Evolutionary conservation across 2,329 filamentous ascomycete species (phyloP), one percentile per base, ranked within the genome.

Genomic region (Phoma sp.): DNA sequence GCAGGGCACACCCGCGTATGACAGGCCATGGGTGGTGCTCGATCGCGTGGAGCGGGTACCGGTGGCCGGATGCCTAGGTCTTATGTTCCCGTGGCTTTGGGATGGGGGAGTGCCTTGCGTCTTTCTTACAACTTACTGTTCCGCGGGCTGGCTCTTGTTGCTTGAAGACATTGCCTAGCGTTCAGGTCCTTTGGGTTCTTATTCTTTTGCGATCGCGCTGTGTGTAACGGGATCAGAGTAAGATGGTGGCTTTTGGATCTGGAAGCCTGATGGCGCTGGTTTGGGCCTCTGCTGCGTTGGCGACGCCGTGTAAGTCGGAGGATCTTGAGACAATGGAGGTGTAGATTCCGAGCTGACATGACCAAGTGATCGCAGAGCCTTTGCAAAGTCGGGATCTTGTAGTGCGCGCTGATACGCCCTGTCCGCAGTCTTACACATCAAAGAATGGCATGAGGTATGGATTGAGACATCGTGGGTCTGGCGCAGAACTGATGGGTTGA

Each of bases 401-500:
- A 24, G 33, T 52, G 38, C 63, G 64, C n/a, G 61, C 62, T 39
- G 43, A 41, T 30, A 30, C 51, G 14, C 39, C 48, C 47, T 72
- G 70, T 49, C 55, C 63, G 4, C 33, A 49, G 13, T 35, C 29
- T 14, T 72, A 70, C 40, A 66, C 59, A 29, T 62, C 66, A 4
- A 52, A 55, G 32, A 73, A 73, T 35, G 70, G 70, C 5, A 55
- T 71, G 30, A 66, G 63, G 47, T 49, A 45, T 18, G 27, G 5
- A 14, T 18, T 11, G 7, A 18, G 25, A 3, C 2, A 7, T 36
- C 4, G 22, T 25, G 24, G 14, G 22, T 18, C 22, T 14, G 13
- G n/a, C 23, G 5, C 30, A 18, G 7, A 2, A 24, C 46, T 49
- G n/a, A 49, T 30, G 4, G 8, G 11, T 30, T 4, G 3, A 23